Base-by-base conservation (phyloP, 106 monocot genomes). In the Gastrodia elata region DNA sequence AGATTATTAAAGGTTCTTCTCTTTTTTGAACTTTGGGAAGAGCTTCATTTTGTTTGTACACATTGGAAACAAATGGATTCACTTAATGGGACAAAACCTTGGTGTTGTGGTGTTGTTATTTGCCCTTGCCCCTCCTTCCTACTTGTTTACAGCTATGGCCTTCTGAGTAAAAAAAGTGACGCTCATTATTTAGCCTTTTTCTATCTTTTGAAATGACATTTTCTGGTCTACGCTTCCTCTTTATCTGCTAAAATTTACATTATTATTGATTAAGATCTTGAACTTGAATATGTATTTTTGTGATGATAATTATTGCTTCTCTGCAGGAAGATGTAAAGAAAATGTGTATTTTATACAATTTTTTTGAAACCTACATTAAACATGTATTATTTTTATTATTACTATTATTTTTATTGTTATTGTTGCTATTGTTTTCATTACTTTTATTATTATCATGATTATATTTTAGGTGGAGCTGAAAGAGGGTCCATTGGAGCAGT, bases 401-500 rank as follows among this genome's bases (percentile, higher is more conserved):
- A 24, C 32, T 61, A 32, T n/a, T n/a, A 61, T 61, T 61, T 61
- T 14, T 61, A 13, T 3, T 3, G 61, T 13, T 52, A 52, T n/a
- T 22, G 18, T 52, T 22, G 6, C 27, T 32, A 0, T 61, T 4
- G 8, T 32, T 61, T 13, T 61, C 32, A 32, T n/a, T n/a, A 61
- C 32, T 61, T 61, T 14, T 61, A 13, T 3, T 3, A 32, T 13
- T 52, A 44, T 44, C 16, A 1, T 14, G 5, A 32, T 13, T 73
- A 49, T n/a, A 20, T 71, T 75, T 39, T 75, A 98, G 97, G 90
- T 98, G 41, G 93, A 93, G 52, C 80, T 98, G 72, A 90, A 93
- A 70, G 90, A 92, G 75, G 97, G 97, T 55, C 88, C 92, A 14
- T 72, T 97, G 73, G 90, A 90, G 61, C 88, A 97, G 41, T 98